A percentile compares a stretch with the other conserved stretches of the same genome.
These are phyloP conservation scores for Suillus discolor DNA, from an alignment of 768 basidiomycete genomes.

Conservation along the genomic window DNA sequence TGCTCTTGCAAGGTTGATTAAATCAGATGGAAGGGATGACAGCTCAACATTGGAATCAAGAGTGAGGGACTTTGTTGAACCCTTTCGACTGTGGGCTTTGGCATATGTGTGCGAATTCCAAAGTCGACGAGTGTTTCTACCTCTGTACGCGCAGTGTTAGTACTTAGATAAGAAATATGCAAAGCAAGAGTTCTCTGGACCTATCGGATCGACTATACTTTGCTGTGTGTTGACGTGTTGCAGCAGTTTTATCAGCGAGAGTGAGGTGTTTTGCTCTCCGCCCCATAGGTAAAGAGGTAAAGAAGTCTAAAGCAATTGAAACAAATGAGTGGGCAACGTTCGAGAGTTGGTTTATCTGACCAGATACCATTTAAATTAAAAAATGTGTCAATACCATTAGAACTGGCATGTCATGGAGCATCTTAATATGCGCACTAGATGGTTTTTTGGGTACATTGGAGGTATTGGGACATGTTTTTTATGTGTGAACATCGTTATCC, in stretches of 20 bases:
- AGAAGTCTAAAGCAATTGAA: background rate
- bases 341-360: background rate
- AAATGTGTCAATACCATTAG: background rate
- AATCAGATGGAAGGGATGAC: background rate
- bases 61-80: background rate
- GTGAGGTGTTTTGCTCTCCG: background rate
- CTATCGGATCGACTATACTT: background rate
- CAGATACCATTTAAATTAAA: background rate
- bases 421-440: background rate
- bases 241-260: background rate
- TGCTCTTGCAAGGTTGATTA: background rate
- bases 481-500: background rate
- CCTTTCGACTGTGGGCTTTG: background rate
- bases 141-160: background rate
- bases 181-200: background rate
- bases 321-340: background rate
- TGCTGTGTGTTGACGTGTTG: background rate
- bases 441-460: background rate
- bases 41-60: background rate
- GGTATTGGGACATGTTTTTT: background rate
- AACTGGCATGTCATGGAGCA: background rate
- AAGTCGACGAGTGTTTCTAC: background rate
- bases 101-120: background rate
- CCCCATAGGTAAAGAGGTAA: conserved; percentile 1
- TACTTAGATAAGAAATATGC: background rate